Conservation (phyloP, 2,329 filamentous ascomycete genomes). For the Fusarium ambrosium region DNA sequence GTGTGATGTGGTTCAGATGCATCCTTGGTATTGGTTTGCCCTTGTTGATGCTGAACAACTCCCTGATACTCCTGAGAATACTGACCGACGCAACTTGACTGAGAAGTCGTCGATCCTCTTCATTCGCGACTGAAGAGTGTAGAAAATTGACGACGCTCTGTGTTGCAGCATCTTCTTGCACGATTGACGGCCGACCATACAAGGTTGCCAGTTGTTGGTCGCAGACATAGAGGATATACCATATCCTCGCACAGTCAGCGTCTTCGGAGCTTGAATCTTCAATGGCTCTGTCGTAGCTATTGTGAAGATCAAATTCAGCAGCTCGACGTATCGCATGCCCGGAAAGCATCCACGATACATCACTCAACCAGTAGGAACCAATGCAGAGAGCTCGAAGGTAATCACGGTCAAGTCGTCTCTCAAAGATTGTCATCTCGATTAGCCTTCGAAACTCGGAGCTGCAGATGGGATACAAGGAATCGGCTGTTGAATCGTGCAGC, state of each 20-base stretch:
- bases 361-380: slow-evolving; percentile 72
- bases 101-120: slow-evolving; percentile 66
- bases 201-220: slow-evolving; percentile 73
- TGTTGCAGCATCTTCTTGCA: slow-evolving; percentile 68
- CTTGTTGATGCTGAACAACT: slow-evolving; percentile 68
- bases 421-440: slow-evolving; percentile 59
- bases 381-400: slow-evolving; percentile 71
- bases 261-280: slow-evolving; percentile 50
- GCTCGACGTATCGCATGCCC: slow-evolving; percentile 64
- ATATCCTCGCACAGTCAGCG: slow-evolving; percentile 67
- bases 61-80: slow-evolving; percentile 67
- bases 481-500: slow-evolving; percentile 66
- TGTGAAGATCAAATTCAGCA: slow-evolving; percentile 59
- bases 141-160: slow-evolving; percentile 68
- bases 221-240: slow-evolving; percentile 72
- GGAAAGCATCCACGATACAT: slow-evolving; percentile 71
- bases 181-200: slow-evolving; percentile 69
- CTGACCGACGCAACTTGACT: slow-evolving; percentile 70
- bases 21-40: slow-evolving; percentile 64
- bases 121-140: slow-evolving; percentile 61
- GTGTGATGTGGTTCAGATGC: slow-evolving; percentile 61
- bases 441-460: slow-evolving; percentile 68
- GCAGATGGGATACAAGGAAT: slow-evolving; percentile 64
- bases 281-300: slow-evolving; percentile 54
- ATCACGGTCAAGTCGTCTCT: slow-evolving; percentile 56